These are phyloP conservation scores for Trifolium fragiferum DNA, from an alignment of 306 rosid species.

Conservation along the genomic window DNA sequence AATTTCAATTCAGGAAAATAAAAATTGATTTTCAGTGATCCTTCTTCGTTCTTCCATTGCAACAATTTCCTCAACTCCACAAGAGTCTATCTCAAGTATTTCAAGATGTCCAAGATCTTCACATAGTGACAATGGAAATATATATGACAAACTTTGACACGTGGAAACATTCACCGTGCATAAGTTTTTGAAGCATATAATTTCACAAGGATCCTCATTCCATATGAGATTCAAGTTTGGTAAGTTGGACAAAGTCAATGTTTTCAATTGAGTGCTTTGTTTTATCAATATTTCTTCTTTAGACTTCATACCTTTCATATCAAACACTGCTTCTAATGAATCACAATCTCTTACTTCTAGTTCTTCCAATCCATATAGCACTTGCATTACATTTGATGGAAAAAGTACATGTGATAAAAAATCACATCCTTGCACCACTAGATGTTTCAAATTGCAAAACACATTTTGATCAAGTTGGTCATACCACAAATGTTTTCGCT, in stretches of 20 bases:
- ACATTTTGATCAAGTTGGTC: neutral
- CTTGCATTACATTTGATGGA: conserved; percentile 6
- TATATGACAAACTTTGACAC: neutral
- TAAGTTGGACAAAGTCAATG: no score
- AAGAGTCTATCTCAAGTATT: neutral
- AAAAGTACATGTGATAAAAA: conserved; percentile 13
- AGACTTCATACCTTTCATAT: neutral
- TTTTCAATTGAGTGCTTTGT: no score
- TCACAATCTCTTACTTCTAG: conserved; percentile 28
- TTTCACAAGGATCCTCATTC: no score
- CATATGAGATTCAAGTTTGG: no score
- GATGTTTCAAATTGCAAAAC: conserved; percentile 11
- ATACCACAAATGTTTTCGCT: conserved; percentile 1
- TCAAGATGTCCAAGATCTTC: neutral
- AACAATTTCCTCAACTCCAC: neutral
- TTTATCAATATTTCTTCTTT: neutral
- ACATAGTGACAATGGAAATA: neutral
- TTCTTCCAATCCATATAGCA: conserved; percentile 1
- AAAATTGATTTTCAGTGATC: no score
- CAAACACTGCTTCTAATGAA: conserved; percentile 25
- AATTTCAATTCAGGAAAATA: no score
- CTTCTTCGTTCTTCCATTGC: neutral
- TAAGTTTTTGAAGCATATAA: neutral
- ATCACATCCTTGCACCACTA: conserved; percentile 18
- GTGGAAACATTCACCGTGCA: neutral